Percentiles rank a stretch among this genome's conserved stretches.
These are phyloP conservation scores for Pterula multifida DNA, from an alignment of 1,284 basidiomycete species.

Conservation along the genomic window DNA sequence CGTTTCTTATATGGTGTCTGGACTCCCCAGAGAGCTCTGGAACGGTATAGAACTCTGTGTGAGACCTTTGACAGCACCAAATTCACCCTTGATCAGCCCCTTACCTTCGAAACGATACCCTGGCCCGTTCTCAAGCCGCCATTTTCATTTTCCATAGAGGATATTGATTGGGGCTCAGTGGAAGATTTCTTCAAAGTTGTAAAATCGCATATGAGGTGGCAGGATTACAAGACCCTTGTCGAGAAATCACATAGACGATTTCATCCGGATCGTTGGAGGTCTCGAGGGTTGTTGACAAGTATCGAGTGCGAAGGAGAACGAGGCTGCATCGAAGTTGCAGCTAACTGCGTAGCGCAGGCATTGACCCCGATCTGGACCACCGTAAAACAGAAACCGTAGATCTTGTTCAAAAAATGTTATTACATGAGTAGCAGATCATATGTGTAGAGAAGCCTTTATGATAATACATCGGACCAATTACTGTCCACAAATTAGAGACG, in stretches of 20 bases:
- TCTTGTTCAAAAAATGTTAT: too few species aligned
- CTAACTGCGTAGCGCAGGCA: slow-evolving; percentile 29
- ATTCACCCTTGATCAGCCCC: slow-evolving; percentile 35
- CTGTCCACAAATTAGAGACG: too few species aligned
- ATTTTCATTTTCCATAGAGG: slow-evolving; percentile 37
- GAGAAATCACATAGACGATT: slow-evolving; percentile 60
- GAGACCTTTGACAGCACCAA: slow-evolving; percentile 52
- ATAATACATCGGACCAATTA: too few species aligned
- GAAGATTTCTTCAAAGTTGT: slow-evolving; percentile 55
- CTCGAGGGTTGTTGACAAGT: slow-evolving; percentile 37
- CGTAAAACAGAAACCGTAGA: neutral
- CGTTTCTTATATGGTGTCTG: slow-evolving; percentile 46
- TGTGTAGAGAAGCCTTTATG: too few species aligned
- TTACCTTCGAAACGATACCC: slow-evolving; percentile 49
- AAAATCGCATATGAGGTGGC: slow-evolving; percentile 33
- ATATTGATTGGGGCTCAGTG: slow-evolving; percentile 56
- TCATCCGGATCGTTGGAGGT: slow-evolving; percentile 57
- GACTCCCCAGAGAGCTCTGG: slow-evolving; percentile 48
- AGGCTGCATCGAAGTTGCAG: slow-evolving; percentile 44
- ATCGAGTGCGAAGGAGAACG: slow-evolving; percentile 39
- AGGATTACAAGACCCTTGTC: slow-evolving; percentile 51
- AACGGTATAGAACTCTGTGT: slow-evolving; percentile 44
- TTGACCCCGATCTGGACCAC: neutral
- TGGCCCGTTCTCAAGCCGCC: slow-evolving; percentile 58
- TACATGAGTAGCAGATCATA: too few species aligned